phyloP scores from a whole-genome alignment of 257 asterid genomes.

The Apocynum venetum region DNA sequence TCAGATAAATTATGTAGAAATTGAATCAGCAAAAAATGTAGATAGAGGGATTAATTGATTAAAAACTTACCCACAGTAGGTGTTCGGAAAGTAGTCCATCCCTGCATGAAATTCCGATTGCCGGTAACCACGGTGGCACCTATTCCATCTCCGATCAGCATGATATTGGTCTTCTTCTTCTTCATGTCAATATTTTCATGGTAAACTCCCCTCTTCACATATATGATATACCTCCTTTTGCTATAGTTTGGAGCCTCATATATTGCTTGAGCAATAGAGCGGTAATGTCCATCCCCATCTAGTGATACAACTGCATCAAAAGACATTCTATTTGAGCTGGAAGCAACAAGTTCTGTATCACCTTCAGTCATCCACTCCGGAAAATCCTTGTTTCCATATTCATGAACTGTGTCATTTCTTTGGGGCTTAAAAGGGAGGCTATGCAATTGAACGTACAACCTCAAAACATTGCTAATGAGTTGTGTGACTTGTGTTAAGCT shows the following conservation, averaged over 20 bases:
- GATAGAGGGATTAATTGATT: background rate
- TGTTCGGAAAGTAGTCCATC: conserved; percentile 95
- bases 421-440: conserved; percentile 45
- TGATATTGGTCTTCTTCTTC: conserved; percentile 80
- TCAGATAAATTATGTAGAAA: background rate
- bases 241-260: conserved; percentile 66
- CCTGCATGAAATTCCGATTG: conserved; percentile 84
- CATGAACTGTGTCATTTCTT: conserved; percentile 13
- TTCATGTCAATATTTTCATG: conserved; percentile 80
- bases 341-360: conserved; percentile 42
- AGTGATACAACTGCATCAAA: conserved; percentile 65
- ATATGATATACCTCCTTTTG: conserved; percentile 66
- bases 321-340: conserved; percentile 49
- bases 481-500: conserved; percentile 79
- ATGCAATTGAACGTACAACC: conserved; percentile 60
- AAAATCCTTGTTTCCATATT: conserved; percentile 19
- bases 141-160: conserved; percentile 92
- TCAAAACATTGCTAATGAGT: conserved; percentile 75
- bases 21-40: background rate
- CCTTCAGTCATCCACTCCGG: conserved; percentile 86
- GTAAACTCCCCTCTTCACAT: conserved; percentile 87
- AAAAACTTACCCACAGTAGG: conserved; percentile 68
- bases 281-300: conserved; percentile 72
- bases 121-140: conserved; percentile 72
- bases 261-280: conserved; percentile 63